A percentile compares a stretch with the other conserved stretches of the same genome.
Conservation (phyloP, 2,329 filamentous ascomycete genomes). For the Magnaporthiopsis incrustans region DNA sequence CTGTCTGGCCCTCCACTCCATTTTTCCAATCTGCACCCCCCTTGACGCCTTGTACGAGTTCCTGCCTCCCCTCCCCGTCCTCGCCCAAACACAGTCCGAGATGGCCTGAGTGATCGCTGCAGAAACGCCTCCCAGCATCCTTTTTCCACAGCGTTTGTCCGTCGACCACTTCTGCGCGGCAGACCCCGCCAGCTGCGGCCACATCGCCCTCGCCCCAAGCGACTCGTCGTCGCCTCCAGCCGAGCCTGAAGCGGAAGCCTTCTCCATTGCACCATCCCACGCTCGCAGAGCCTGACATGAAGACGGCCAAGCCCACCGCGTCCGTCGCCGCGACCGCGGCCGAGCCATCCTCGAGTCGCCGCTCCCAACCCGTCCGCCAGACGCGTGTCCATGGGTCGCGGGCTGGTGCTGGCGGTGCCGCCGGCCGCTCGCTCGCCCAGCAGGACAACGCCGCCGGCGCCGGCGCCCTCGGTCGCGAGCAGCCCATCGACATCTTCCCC, state of each 20-base stretch:
- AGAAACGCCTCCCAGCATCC: neutral
- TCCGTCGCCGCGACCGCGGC: conserved; percentile 21
- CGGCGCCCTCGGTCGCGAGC: conserved; percentile 37
- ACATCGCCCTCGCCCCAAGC: neutral
- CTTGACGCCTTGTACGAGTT: neutral
- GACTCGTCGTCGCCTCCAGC: neutral
- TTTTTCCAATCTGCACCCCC: neutral
- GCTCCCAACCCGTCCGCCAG: conserved; percentile 17
- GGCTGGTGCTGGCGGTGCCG: conserved; percentile 35
- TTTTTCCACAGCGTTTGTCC: neutral
- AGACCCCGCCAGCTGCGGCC: neutral
- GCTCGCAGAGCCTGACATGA: conserved; percentile 31
- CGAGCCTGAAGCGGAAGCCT: neutral
- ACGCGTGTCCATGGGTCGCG: conserved; percentile 49
- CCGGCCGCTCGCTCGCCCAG: conserved; percentile 22
- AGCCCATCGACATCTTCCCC: conserved; percentile 59
- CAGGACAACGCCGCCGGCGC: conserved; percentile 34
- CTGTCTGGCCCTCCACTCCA: neutral
- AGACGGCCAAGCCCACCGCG: conserved; percentile 41
- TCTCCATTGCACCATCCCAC: conserved; percentile 2
- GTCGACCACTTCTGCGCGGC: neutral
- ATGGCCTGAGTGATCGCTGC: neutral
- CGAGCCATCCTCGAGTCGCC: conserved; percentile 33
- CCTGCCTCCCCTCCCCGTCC: neutral
- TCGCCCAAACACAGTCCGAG: neutral